Evolutionary conservation across 106 monocot genomes (phyloP), one percentile per base, ranked within the genome.

Genomic region (Dendrobium officinale): DNA sequence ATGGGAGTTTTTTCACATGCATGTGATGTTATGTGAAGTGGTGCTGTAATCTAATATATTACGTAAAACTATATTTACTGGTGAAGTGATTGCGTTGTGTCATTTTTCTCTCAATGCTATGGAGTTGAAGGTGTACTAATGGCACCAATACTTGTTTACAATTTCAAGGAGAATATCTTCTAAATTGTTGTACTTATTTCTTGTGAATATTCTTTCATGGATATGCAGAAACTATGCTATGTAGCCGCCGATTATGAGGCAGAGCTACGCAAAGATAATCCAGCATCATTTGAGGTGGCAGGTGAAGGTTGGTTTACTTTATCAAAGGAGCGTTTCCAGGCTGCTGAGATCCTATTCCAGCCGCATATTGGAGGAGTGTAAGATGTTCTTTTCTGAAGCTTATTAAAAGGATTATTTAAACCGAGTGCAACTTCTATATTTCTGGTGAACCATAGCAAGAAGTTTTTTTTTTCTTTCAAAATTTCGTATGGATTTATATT

Each of bases 281-380:
- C 76, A 82, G 92, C 90, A 80, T 92, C 94, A 47, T 88, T 87
- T 73, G 88, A 91, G 85, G 88, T 98, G 67, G 45, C 90, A n/a
- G 94, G 94, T 73, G 94, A 98, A 84, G 97, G 97, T 70, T 83
- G 73, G 79, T 98, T 94, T 77, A 98, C 89, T 77, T 83, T 98
- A 72, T 94, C 97, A 4, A 81, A 92, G 59, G 97, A 98, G 78
- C 87, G 97, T 13, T 94, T 94, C 85, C 86, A 88, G 78, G 85
- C 92, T 47, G 79, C 86, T 24, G 97, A 98, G 84, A 87, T 98
- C 67, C 91, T 98, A 80, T 98, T 98, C 82, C 97, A 87, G 84
- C 97, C 97, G 16, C 94, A 94, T 55, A 86, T 98, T 43, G 92
- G 80, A 77, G 94, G 94, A 43, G 48, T 86, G 97, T 98, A 87